These are phyloP conservation scores for Sherardia arvensis DNA, from an alignment of 257 asterid species.

Conservation along the genomic window DNA sequence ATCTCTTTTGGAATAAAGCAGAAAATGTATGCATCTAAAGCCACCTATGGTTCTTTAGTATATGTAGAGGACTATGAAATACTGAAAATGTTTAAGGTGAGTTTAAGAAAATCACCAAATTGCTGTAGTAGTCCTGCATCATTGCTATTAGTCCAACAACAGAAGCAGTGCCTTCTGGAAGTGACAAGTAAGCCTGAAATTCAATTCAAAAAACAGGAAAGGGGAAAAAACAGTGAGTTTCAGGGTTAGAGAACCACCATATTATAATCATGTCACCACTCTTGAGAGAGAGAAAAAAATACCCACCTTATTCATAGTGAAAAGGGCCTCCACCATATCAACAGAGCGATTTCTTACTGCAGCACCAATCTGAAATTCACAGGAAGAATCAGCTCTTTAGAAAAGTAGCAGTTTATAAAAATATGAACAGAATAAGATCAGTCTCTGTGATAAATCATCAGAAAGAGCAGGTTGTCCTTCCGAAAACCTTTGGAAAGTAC, in stretches of 20 bases:
- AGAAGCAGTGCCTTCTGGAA: constrained; percentile 94
- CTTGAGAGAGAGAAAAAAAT: background rate
- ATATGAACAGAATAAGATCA: background rate
- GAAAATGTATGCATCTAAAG: background rate
- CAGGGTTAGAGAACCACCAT: background rate
- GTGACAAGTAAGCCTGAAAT: constrained; percentile 93
- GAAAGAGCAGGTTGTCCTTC: background rate
- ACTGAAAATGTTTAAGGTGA: background rate
- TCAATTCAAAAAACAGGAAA: background rate
- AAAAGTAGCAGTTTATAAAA: background rate
- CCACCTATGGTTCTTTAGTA: background rate
- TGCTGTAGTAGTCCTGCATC: constrained; percentile 96
- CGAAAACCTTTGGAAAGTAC: background rate
- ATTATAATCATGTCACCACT: background rate
- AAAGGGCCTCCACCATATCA: constrained; percentile 87
- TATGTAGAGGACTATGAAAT: background rate
- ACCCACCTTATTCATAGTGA: constrained; percentile 38
- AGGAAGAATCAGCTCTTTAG: constrained; percentile 1
- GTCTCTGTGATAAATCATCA: background rate
- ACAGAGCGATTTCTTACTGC: constrained; percentile 53
- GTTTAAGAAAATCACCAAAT: constrained; percentile 51
- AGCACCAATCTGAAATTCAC: constrained; percentile 51
- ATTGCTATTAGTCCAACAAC: constrained; percentile 84
- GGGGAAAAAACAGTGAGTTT: no score
- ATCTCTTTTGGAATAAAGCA: background rate